These are phyloP conservation scores for Pulicaria dysenterica DNA, from an alignment of 129 eudicot genomes.

Conservation along the genomic window DNA sequence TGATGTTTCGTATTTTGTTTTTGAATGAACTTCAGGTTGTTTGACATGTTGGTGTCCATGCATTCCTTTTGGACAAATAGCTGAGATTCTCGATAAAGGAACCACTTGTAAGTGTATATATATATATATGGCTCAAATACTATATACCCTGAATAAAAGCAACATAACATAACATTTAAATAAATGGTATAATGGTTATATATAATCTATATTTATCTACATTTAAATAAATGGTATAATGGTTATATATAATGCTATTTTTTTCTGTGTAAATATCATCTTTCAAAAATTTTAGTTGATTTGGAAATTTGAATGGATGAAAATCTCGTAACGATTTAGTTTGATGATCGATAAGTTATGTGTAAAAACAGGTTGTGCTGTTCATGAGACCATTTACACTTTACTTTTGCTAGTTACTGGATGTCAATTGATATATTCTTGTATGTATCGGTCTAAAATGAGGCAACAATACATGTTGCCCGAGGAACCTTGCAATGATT, in stretches of 20 bases:
- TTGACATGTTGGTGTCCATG: constrained; percentile 74
- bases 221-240: no score
- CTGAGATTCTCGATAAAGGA: constrained; percentile 68
- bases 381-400: constrained; percentile 44
- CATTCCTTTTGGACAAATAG: constrained; percentile 64
- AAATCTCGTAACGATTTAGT: no score
- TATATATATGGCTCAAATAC: no score
- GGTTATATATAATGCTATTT: no score
- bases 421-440: constrained; percentile 53
- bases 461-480: constrained; percentile 49
- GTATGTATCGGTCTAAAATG: constrained; percentile 52
- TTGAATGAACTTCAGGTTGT: no score
- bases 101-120: constrained; percentile 67
- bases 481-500: constrained; percentile 55
- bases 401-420: constrained; percentile 38
- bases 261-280: no score
- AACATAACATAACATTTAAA: no score
- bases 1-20: no score
- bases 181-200: no score
- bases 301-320: not conserved
- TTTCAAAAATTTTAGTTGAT: not conserved
- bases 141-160: not conserved
- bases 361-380: constrained; percentile 46
- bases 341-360: not conserved
- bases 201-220: no score